Conservation (phyloP, 805 yeast species). For the Candida hispaniensis region DNA sequence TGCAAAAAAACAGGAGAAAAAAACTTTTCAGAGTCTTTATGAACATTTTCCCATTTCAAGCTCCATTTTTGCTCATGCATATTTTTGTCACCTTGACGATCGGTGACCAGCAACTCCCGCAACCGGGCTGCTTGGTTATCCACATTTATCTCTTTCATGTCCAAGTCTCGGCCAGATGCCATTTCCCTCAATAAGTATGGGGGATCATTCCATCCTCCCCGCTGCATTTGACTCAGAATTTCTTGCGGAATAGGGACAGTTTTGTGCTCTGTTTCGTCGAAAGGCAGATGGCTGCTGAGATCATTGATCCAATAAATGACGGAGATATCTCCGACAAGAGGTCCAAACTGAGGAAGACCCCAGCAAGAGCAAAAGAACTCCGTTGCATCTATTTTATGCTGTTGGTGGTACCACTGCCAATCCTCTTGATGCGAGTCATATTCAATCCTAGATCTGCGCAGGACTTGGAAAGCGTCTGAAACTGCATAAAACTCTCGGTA, state of each 20-base stretch:
- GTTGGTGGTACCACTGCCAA: slow-evolving; percentile 1
- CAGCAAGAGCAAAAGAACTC: slow-evolving; percentile 5
- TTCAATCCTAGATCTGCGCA: neutral
- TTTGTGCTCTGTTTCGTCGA: neutral
- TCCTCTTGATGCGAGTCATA: slow-evolving; percentile 1
- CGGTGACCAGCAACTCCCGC: slow-evolving; percentile 4
- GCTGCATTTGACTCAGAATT: slow-evolving; percentile 3
- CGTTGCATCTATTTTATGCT: neutral
- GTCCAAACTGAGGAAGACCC: slow-evolving; percentile 11
- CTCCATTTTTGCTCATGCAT: slow-evolving; percentile 12
- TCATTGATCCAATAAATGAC: slow-evolving; percentile 8
- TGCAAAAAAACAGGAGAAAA: slow-evolving; percentile 1
- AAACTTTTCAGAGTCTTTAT: neutral
- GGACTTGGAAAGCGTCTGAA: slow-evolving; percentile 10
- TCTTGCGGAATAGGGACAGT: neutral
- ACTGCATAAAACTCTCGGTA: slow-evolving; percentile 14
- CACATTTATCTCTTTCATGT: slow-evolving; percentile 5
- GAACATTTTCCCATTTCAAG: neutral
- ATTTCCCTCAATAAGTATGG: neutral
- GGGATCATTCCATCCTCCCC: neutral
- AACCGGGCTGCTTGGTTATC: slow-evolving; percentile 1
- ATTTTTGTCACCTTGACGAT: slow-evolving; percentile 2
- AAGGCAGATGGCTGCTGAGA: slow-evolving; percentile 2
- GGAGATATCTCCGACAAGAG: slow-evolving; percentile 1
- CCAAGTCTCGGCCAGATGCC: too few relatives aligned